These are phyloP conservation scores for Xylariaceae sp. DNA, from an alignment of 2,329 filamentous ascomycete species.

Conservation along the genomic window DNA sequence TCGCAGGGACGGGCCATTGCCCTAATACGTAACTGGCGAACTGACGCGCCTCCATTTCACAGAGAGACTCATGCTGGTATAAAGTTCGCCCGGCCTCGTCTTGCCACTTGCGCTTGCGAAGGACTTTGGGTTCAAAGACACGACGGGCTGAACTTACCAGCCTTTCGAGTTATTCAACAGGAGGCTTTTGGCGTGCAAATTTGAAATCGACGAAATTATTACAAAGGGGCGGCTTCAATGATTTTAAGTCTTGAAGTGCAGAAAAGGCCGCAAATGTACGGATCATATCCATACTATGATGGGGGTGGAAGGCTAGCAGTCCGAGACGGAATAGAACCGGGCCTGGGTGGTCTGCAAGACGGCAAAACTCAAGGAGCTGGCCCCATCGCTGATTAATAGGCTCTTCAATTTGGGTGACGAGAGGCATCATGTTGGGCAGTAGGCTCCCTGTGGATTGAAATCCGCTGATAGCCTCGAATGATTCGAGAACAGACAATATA, in stretches of 20 bases:
- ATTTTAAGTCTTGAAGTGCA: conserved; percentile 12
- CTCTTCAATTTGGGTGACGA: conserved; percentile 27
- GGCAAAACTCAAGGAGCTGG: conserved; percentile 27
- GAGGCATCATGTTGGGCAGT: conserved; percentile 30
- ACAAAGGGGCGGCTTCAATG: conserved; percentile 13
- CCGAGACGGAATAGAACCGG: conserved; percentile 27
- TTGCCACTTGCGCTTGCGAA: neutral
- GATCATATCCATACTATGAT: conserved; percentile 25
- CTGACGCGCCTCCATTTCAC: conserved; percentile 7
- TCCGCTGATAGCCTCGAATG: conserved; percentile 32
- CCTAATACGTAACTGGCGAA: conserved; percentile 9
- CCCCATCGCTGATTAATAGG: conserved; percentile 29
- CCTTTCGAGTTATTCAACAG: conserved; percentile 9
- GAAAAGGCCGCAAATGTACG: conserved; percentile 18
- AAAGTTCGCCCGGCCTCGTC: conserved; percentile 3
- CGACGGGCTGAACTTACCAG: conserved; percentile 14
- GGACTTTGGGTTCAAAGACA: neutral
- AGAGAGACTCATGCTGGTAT: conserved; percentile 6
- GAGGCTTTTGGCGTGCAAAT: conserved; percentile 14
- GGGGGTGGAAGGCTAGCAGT: conserved; percentile 25
- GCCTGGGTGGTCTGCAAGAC: conserved; percentile 1
- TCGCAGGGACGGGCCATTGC: conserved; percentile 16
- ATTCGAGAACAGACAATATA: conserved; percentile 18
- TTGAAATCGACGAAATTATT: conserved; percentile 19
- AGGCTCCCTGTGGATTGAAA: conserved; percentile 25